Evolutionary conservation across 208 protist genomes (phyloP).

Genomic region (Crithidia brevicula): DNA sequence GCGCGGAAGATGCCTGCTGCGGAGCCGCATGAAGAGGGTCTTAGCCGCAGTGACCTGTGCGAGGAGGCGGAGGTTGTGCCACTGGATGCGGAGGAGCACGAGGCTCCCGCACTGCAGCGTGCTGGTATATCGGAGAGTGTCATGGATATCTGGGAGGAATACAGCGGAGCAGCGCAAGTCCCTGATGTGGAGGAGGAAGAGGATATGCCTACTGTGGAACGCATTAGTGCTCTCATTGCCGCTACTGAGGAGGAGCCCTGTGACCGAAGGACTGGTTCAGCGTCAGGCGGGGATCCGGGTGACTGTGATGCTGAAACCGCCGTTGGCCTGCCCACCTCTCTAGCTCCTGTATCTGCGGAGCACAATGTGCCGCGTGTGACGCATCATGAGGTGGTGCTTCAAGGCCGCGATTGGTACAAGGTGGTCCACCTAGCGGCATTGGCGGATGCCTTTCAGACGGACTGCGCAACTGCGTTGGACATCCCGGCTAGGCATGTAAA

Average conservation of each 20-base stretch:
- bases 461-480: constrained; percentile 36
- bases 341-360: neutral
- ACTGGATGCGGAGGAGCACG: neutral
- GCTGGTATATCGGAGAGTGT: neutral
- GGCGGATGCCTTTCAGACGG: constrained; percentile 21
- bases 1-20: neutral
- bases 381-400: constrained; percentile 8
- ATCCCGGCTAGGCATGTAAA: constrained; percentile 21
- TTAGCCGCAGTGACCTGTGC: constrained; percentile 6
- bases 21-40: neutral
- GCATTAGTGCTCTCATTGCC: neutral
- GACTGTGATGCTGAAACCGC: neutral
- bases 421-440: neutral
- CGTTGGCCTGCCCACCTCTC: neutral
- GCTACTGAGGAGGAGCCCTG: neutral
- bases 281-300: neutral
- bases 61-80: constrained; percentile 1
- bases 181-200: neutral
- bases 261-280: neutral
- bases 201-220: neutral
- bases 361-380: neutral
- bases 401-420: constrained; percentile 15
- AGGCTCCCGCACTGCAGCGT: neutral
- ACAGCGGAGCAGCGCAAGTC: neutral
- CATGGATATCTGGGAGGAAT: neutral